These are phyloP conservation scores for Puccinia polysora DNA, from an alignment of 1,284 basidiomycete genomes.

Conservation along the genomic window DNA sequence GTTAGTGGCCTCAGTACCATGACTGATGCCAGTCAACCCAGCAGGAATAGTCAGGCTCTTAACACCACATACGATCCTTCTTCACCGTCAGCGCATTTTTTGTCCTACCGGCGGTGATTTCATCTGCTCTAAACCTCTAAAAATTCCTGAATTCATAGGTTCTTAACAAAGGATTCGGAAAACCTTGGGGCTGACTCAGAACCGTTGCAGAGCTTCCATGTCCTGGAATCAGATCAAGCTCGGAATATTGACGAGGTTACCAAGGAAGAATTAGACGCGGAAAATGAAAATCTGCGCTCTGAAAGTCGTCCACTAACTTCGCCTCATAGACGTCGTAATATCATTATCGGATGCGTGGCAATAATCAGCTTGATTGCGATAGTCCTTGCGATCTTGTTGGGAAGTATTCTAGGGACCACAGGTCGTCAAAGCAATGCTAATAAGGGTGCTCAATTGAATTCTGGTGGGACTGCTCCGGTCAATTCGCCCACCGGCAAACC, in stretches of 20 bases:
- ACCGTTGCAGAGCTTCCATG: not conserved
- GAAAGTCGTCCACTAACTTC: no score
- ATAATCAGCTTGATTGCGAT: no score
- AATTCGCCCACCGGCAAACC: not conserved
- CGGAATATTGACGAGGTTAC: not conserved
- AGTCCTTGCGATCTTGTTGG: no score
- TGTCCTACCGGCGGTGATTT: no score
- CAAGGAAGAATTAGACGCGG: no score
- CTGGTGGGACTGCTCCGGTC: not conserved
- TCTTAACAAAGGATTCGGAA: not conserved
- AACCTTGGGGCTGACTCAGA: not conserved
- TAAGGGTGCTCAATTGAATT: not conserved
- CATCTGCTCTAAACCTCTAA: no score
- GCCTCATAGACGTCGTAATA: no score
- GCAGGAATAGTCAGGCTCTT: not conserved
- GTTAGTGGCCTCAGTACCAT: conserved; percentile 24
- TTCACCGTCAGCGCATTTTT: conserved; percentile 1
- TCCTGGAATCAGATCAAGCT: not conserved
- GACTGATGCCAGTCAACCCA: conserved; percentile 7
- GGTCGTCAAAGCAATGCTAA: not conserved
- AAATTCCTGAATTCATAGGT: no score
- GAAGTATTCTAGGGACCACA: not conserved
- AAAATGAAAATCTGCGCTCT: no score
- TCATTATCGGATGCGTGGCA: no score
- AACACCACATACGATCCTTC: conserved; percentile 8